Conservation (phyloP, 164 flowering plant genomes). For the Berberis thunbergii region DNA sequence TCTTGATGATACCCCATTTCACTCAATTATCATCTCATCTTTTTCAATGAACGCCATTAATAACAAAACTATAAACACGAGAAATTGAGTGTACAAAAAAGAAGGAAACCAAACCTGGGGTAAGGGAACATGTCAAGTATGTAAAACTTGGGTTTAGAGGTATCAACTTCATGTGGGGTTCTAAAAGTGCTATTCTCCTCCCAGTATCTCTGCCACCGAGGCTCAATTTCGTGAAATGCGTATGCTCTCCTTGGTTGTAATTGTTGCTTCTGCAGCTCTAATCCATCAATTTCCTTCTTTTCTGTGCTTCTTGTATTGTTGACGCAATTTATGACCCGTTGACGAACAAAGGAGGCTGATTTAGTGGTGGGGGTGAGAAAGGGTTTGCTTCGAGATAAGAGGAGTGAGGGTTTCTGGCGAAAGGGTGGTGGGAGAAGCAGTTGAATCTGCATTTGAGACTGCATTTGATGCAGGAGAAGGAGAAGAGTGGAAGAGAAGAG, state of each 20-base stretch:
- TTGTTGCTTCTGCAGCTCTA: slow-evolving; percentile 18
- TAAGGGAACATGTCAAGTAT: slow-evolving; percentile 99
- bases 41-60: too few relatives aligned
- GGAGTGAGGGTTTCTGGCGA: slow-evolving; percentile 4
- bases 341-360: slow-evolving; percentile 1
- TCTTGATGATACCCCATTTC: too few relatives aligned
- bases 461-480: slow-evolving; percentile 10
- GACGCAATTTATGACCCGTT: slow-evolving; percentile 3
- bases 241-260: slow-evolving; percentile 43
- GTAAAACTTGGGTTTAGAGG: slow-evolving; percentile 83
- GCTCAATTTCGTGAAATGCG: slow-evolving; percentile 87
- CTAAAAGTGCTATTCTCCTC: slow-evolving; percentile 71
- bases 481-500: slow-evolving; percentile 2
- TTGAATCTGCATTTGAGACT: slow-evolving; percentile 10
- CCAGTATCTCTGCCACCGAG: slow-evolving; percentile 87
- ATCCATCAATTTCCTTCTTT: slow-evolving; percentile 8
- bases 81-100: too few relatives aligned
- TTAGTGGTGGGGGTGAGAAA: slow-evolving; percentile 1
- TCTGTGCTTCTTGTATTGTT: slow-evolving; percentile 1
- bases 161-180: slow-evolving; percentile 82
- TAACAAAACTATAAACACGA: too few relatives aligned
- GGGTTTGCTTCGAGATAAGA: slow-evolving; percentile 7
- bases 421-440: slow-evolving; percentile 12
- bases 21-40: too few relatives aligned
- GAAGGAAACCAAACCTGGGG: slow-evolving; percentile 51